A percentile compares a stretch with the other conserved stretches of the same genome.
These are phyloP conservation scores for Caryopteris hybrid DNA, from an alignment of 305 asterid species.

Conservation along the genomic window DNA sequence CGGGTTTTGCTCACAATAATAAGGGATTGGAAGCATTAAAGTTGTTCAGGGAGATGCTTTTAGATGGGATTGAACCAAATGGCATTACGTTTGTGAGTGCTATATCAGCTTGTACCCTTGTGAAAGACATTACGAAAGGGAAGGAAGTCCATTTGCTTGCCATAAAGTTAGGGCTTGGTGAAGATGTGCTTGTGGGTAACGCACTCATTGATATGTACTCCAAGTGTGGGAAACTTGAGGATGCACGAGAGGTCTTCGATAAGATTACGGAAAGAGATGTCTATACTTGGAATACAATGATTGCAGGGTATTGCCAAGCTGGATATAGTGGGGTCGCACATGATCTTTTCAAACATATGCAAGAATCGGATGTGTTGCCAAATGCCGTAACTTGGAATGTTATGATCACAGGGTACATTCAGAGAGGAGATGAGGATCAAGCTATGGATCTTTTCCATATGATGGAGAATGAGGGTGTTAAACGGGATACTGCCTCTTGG, in stretches of 20 bases:
- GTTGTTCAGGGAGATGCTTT: conserved; percentile 50
- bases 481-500: conserved; percentile 75
- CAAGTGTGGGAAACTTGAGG: conserved; percentile 56
- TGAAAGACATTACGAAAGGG: conserved; percentile 57
- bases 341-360: conserved; percentile 64
- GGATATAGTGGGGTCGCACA: conserved; percentile 71
- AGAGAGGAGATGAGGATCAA: conserved; percentile 71
- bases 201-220: conserved; percentile 78
- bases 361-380: conserved; percentile 42
- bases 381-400: conserved; percentile 74
- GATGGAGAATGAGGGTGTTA: conserved; percentile 58
- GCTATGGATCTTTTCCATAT: conserved; percentile 71
- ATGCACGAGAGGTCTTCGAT: conserved; percentile 60
- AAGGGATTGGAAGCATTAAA: conserved; percentile 42
- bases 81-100: conserved; percentile 57
- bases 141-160: conserved; percentile 58
- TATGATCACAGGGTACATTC: conserved; percentile 72
- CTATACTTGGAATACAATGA: conserved; percentile 77
- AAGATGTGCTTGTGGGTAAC: conserved; percentile 59
- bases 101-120: conserved; percentile 55
- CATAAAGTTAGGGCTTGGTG: conserved; percentile 49
- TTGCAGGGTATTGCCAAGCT: conserved; percentile 70
- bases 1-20: conserved; percentile 59
- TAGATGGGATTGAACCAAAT: conserved; percentile 60
- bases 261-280: conserved; percentile 46